Base-by-base conservation (phyloP, 148 eudicot species). In the Amaranthus hypochondriacus region DNA sequence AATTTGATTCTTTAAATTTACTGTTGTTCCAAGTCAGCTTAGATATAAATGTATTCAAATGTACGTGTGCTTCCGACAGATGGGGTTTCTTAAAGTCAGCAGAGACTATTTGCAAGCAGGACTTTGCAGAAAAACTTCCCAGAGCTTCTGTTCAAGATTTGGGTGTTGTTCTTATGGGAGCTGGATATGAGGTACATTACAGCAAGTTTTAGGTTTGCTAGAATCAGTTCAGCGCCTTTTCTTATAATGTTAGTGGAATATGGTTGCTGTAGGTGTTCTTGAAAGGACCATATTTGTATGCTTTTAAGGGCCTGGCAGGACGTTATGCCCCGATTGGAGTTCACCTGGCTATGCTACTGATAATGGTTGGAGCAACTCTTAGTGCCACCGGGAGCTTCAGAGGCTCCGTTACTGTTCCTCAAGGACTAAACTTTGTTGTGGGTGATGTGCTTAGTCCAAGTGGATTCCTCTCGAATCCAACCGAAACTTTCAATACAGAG, bases 301-400 rank as follows among this genome's bases (percentile, higher is more conserved):
- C 97, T 79, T 92, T 91, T 77, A 94, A 83, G 85, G 98, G 98
- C 48, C 78, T 94, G 77, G 96, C 97, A 14, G 98, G 97, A 74
- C 87, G 98, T 42, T 86, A 89, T 80, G 97, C 98, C 59, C 96
- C 98, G 28, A 94, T 94, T 65, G 98, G 98, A 63, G 98, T 94
- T 68, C 98, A 94, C 79, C 54, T 94, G 56, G 96, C 98, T 21
- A 86, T 94, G 86, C 72, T 95, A 59, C 82, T 95, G 61, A 83
- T 95, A 83, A 95, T 95, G 99, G 87, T 67, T 9, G 99, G 99
- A 64, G 99, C 87, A 83, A 95, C 99, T 71, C 80, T 92, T 65
- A 92, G 90, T 80, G 99, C 99, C 11, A 80, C 97, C 48, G 99
- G 99, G 65, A 95, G 97, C 82, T 95, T 92, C 83, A 83, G 87